Evolutionary conservation across 805 yeast species (phyloP), one percentile per base, ranked within the genome.

Genomic region (Candida nanaspora): DNA sequence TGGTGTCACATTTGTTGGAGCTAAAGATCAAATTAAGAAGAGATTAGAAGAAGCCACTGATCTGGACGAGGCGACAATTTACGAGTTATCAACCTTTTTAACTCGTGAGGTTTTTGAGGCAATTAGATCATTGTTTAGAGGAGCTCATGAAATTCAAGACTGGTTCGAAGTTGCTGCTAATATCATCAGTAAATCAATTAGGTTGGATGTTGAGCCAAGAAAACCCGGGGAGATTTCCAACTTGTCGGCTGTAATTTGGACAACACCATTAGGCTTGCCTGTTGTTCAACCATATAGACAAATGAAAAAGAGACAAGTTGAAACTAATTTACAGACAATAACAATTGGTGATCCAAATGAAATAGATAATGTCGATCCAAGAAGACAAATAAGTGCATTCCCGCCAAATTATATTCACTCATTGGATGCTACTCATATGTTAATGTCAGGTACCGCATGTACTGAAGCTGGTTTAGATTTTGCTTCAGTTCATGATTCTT

Each of bases 371-470:
- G 95, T 94, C 33, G 89, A 88, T 60, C 71, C 88, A 6, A 76
- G 95, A 55, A 87, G 89, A 57, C 99, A 93, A 62, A 79, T 79
- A 48, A 79, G 88, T 31, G 98, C 96, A 0, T 86, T 91, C 62
- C 96, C 98, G 14, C 98, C 98, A 26, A 91, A 91, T 59, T 91
- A 75, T 60, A 84, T 91, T 39, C 98, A 91, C 58, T 91, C 98
- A 0, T 68, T 91, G 43, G 98, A 91, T 70, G 98, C 98, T 1
- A 82, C 96, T 0, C 98, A 91, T 59, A 93, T 91, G 98, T 69
- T 93, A 39, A 65, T 89, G 68, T 83, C 96, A 8, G 95, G 97
- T 0, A 69, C 77, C 38, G 78, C 78, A 20, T 87, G 96, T 60
- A 78, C 82, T 4, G 71, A 79, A 33, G 56, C 57, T 2, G 78